Percentiles rank a stretch among this genome's conserved stretches.
Conservation (phyloP, 306 rosid genomes). For the Gillenia trifoliata region DNA sequence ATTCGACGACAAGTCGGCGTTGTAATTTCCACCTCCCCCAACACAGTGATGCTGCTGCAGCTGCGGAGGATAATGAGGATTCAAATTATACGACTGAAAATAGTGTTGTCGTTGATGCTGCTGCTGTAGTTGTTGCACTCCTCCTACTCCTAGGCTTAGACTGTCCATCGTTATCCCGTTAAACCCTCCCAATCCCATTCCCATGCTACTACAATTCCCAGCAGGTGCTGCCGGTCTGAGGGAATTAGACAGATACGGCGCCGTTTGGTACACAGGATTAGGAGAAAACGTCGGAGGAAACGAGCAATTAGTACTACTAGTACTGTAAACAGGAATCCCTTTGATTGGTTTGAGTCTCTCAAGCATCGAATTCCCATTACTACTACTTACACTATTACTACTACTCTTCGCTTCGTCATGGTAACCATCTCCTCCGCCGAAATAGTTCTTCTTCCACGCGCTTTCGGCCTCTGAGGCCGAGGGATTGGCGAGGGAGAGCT, state of each 20-base stretch:
- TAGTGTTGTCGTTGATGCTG: constrained; percentile 9
- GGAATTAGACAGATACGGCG: constrained; percentile 19
- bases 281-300: constrained; percentile 18
- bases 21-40: constrained; percentile 19
- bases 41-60: constrained; percentile 7
- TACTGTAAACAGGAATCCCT: constrained; percentile 58
- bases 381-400: background rate
- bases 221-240: constrained; percentile 1
- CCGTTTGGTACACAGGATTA: constrained; percentile 11
- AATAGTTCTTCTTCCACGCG: constrained; percentile 32
- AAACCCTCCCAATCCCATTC: constrained; percentile 14
- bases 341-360: constrained; percentile 44
- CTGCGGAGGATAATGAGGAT: constrained; percentile 6
- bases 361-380: constrained; percentile 26
- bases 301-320: constrained; percentile 20
- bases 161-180: constrained; percentile 44
- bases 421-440: background rate
- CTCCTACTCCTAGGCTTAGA: constrained; percentile 19
- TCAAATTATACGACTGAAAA: constrained; percentile 14
- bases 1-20: constrained; percentile 39
- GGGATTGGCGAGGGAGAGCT: constrained; percentile 46
- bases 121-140: background rate
- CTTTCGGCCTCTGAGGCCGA: constrained; percentile 42
- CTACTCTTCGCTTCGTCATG: background rate
- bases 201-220: background rate